phyloP scores from a whole-genome alignment of 306 rosid genomes.

The Medicago truncatula region DNA sequence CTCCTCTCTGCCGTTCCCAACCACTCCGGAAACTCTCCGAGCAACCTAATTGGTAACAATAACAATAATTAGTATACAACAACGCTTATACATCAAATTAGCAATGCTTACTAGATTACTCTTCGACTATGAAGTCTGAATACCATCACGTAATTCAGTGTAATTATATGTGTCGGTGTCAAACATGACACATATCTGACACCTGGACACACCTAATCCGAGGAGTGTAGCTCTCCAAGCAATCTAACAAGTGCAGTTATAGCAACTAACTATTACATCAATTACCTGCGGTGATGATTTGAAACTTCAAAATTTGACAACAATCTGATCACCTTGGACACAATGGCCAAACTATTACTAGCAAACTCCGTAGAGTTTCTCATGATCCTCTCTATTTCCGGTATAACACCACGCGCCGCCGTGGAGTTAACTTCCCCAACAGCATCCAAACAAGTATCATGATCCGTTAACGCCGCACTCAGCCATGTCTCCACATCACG shows the following conservation, averaged over 20 bases:
- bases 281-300: conserved; percentile 57
- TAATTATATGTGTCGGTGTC: too few species aligned
- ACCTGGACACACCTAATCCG: too few species aligned
- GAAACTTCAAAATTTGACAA: conserved; percentile 55
- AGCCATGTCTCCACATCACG: conserved; percentile 71
- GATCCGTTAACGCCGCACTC: conserved; percentile 75
- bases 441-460: conserved; percentile 82
- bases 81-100: too few species aligned
- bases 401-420: conserved; percentile 1
- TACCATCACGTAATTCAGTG: too few species aligned
- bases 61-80: too few species aligned
- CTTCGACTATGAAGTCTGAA: too few species aligned
- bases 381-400: conserved; percentile 45
- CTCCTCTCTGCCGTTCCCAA: conserved; percentile 69
- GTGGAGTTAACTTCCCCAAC: conserved; percentile 66
- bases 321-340: conserved; percentile 52
- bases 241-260: too few species aligned
- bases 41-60: conserved; percentile 11
- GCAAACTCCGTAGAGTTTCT: conserved; percentile 71
- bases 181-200: too few species aligned
- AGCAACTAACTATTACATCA: too few species aligned
- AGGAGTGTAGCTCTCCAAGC: too few species aligned
- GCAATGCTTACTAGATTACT: too few species aligned
- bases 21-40: conserved; percentile 75
- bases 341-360: conserved; percentile 92